Conservation (phyloP, 1,284 basidiomycete genomes). For the Mrakiaceae sp. region DNA sequence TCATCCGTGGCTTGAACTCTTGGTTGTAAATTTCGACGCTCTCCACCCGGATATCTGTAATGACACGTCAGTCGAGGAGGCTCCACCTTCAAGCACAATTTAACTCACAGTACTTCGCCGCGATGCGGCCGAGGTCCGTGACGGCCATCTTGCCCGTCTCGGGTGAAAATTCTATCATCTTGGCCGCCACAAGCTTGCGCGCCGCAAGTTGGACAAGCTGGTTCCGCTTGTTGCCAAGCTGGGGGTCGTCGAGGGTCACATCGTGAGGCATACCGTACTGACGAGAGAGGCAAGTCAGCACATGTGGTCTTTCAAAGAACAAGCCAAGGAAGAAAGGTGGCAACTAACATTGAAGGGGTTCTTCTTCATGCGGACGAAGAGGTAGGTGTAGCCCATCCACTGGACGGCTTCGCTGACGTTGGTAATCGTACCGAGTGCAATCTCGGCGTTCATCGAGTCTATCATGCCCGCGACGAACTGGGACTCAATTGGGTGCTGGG, state of each 20-base stretch:
- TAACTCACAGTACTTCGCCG: slow-evolving; percentile 67
- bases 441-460: slow-evolving; percentile 91
- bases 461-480: slow-evolving; percentile 82
- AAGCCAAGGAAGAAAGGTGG: too few relatives aligned
- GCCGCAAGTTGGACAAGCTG: slow-evolving; percentile 64
- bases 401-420: slow-evolving; percentile 77
- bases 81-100: neutral
- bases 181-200: slow-evolving; percentile 53
- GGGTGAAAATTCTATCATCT: slow-evolving; percentile 74
- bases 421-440: slow-evolving; percentile 86
- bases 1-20: slow-evolving; percentile 71
- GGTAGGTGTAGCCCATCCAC: slow-evolving; percentile 96
- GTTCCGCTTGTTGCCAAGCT: slow-evolving; percentile 61
- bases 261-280: slow-evolving; percentile 75
- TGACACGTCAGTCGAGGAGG: neutral
- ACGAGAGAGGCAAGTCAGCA: too few relatives aligned
- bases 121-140: slow-evolving; percentile 85
- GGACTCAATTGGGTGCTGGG: slow-evolving; percentile 94
- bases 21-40: slow-evolving; percentile 86
- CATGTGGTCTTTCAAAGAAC: too few relatives aligned
- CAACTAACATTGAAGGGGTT: slow-evolving; percentile 56
- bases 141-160: slow-evolving; percentile 53
- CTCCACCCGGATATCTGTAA: slow-evolving; percentile 56
- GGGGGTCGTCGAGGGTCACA: slow-evolving; percentile 61
- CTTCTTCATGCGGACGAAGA: slow-evolving; percentile 89